These are phyloP conservation scores for Thalassiosira pacifica DNA, from an alignment of 352 stramenopile species.

Conservation along the genomic window DNA sequence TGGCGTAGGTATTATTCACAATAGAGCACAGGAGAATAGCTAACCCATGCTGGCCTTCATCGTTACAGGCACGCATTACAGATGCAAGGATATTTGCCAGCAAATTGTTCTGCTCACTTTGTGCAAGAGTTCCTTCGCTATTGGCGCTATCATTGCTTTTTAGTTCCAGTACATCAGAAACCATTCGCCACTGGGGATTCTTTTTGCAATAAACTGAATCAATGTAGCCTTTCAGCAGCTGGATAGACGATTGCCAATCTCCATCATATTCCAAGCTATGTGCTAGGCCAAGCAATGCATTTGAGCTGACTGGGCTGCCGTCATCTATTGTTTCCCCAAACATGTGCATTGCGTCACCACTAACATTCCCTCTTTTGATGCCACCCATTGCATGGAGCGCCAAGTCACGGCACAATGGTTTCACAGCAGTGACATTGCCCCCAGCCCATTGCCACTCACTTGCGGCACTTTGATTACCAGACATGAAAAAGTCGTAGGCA, in stretches of 20 bases:
- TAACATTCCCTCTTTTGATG: conserved; percentile 29
- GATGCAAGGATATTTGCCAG: conserved; percentile 56
- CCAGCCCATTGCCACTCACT: conserved; percentile 81
- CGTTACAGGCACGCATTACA: conserved; percentile 72
- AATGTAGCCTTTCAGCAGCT: conserved; percentile 45
- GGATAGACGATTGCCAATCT: conserved; percentile 64
- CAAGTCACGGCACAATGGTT: conserved; percentile 72
- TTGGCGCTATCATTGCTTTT: conserved; percentile 8
- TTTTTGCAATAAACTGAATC: conserved; percentile 32
- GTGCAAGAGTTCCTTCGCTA: conserved; percentile 12
- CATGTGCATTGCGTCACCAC: conserved; percentile 51
- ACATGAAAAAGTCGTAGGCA: conserved; percentile 58
- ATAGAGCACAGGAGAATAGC: conserved; percentile 58
- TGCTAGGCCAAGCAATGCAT: conserved; percentile 68
- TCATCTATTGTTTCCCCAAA: conserved; percentile 69
- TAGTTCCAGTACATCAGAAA: conserved; percentile 25
- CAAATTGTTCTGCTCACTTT: conserved; percentile 34
- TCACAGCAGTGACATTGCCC: conserved; percentile 57
- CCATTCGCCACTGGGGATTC: conserved; percentile 31
- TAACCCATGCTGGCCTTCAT: conserved; percentile 64
- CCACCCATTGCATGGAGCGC: conserved; percentile 60
- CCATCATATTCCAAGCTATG: conserved; percentile 72
- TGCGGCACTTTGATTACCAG: conserved; percentile 41
- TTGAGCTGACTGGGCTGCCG: conserved; percentile 56
- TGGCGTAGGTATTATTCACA: conserved; percentile 33